These are phyloP conservation scores for Globisporangium iwayamae DNA, from an alignment of 352 stramenopile genomes.

Conservation along the genomic window DNA sequence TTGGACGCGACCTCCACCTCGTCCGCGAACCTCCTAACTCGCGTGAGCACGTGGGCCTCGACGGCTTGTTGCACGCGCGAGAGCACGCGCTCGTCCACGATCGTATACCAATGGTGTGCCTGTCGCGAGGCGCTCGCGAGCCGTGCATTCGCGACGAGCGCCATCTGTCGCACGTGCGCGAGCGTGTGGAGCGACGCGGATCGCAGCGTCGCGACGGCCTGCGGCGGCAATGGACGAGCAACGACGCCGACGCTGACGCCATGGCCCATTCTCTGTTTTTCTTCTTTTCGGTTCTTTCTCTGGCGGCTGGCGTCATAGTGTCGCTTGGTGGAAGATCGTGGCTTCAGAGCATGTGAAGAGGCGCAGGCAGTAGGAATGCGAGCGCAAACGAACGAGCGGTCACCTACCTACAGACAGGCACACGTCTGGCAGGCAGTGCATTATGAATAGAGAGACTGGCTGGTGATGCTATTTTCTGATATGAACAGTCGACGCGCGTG, in stretches of 20 bases:
- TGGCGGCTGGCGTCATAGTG: no score
- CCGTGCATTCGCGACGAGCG: slow-evolving; percentile 29
- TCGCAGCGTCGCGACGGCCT: slow-evolving; percentile 20
- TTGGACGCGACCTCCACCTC: slow-evolving; percentile 58
- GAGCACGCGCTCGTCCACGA: slow-evolving; percentile 57
- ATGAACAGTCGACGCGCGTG: no score
- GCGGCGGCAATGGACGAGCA: slow-evolving; percentile 15
- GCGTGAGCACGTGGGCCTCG: slow-evolving; percentile 46
- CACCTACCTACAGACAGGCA: no score
- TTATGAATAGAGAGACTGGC: no score
- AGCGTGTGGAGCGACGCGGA: slow-evolving; percentile 21
- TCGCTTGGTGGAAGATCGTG: neutral
- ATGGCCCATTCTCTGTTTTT: slow-evolving; percentile 36
- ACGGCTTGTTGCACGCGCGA: slow-evolving; percentile 41
- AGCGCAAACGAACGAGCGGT: no score
- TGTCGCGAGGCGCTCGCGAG: slow-evolving; percentile 31
- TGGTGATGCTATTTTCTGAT: no score
- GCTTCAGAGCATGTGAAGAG: no score
- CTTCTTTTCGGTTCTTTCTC: neutral
- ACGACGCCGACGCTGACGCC: slow-evolving; percentile 18
- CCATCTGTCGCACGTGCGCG: slow-evolving; percentile 25
- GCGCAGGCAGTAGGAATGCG: no score
- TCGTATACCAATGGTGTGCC: slow-evolving; percentile 36
- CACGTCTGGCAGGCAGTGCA: no score
- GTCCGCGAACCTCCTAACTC: slow-evolving; percentile 35